phyloP scores from a whole-genome alignment of 805 yeast genomes.

The Nakazawaea peltata region DNA sequence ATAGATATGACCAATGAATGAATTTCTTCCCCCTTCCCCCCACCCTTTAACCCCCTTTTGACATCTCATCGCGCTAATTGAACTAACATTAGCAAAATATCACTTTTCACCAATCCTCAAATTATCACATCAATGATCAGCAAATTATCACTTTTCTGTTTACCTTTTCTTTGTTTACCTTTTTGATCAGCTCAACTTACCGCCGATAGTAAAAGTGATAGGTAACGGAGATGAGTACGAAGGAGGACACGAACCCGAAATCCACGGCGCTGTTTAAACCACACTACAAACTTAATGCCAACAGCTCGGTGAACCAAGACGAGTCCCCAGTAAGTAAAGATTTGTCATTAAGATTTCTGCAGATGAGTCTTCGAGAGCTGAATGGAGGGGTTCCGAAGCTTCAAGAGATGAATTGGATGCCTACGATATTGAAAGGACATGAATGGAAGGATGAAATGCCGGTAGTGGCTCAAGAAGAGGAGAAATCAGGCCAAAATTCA shows the following conservation, averaged over 20 bases:
- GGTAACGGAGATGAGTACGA: too few relatives aligned
- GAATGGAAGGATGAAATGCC: slow-evolving; percentile 1
- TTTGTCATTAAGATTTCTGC: slow-evolving; percentile 1
- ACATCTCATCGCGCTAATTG: not conserved
- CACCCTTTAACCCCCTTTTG: too few relatives aligned
- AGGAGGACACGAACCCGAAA: too few relatives aligned
- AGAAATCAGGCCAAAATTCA: not conserved
- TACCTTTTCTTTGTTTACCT: too few relatives aligned
- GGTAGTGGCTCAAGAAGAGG: not conserved
- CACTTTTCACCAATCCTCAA: too few relatives aligned
- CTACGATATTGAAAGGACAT: slow-evolving; percentile 4
- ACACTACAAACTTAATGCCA: slow-evolving; percentile 1
- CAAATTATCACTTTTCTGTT: too few relatives aligned
- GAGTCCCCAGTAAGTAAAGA: slow-evolving; percentile 6
- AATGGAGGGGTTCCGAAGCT: not conserved
- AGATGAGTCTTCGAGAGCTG: not conserved
- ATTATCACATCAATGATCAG: too few relatives aligned
- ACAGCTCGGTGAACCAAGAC: slow-evolving; percentile 5
- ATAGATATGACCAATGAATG: slow-evolving; percentile 1
- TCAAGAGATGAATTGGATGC: slow-evolving; percentile 2
- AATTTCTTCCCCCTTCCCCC: too few relatives aligned
- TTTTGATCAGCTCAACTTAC: too few relatives aligned
- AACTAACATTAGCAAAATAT: not conserved
- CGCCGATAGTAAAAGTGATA: too few relatives aligned
- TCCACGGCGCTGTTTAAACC: too few relatives aligned